Evolutionary conservation across 345 rosid genomes (phyloP).

Genomic region (Murraya paniculata): DNA sequence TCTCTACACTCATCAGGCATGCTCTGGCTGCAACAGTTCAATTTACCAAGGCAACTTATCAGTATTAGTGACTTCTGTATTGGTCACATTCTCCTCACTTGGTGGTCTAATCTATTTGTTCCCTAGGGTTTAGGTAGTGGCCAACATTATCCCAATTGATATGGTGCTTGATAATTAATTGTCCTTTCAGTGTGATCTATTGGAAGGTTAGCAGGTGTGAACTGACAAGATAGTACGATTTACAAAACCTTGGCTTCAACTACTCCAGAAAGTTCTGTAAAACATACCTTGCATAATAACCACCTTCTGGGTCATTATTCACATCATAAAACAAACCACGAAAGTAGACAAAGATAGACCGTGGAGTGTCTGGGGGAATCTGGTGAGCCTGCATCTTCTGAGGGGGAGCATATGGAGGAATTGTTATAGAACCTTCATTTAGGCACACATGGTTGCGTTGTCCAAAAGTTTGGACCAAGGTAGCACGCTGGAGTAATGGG

Average conservation of each 20-base stretch:
- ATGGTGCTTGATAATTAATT: neutral
- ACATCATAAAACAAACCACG: slow-evolving; percentile 94
- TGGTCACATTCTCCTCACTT: neutral
- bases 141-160: neutral
- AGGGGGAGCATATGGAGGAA: slow-evolving; percentile 97
- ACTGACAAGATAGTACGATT: neutral
- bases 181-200: neutral
- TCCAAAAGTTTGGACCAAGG: slow-evolving; percentile 94
- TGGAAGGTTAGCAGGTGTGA: neutral
- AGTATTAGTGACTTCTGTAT: neutral
- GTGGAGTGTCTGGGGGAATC: slow-evolving; percentile 70
- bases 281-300: slow-evolving; percentile 87
- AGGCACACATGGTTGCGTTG: slow-evolving; percentile 92
- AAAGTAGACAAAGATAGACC: slow-evolving; percentile 93
- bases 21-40: neutral
- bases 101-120: neutral
- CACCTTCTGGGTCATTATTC: slow-evolving; percentile 96
- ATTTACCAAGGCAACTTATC: neutral
- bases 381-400: slow-evolving; percentile 88
- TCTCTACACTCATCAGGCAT: neutral
- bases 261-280: neutral
- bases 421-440: slow-evolving; percentile 85
- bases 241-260: neutral
- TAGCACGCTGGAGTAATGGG: slow-evolving; percentile 70
- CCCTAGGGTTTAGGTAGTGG: neutral